Conservation (phyloP, 2,329 filamentous ascomycete species). For the Colletotrichum sp. region DNA sequence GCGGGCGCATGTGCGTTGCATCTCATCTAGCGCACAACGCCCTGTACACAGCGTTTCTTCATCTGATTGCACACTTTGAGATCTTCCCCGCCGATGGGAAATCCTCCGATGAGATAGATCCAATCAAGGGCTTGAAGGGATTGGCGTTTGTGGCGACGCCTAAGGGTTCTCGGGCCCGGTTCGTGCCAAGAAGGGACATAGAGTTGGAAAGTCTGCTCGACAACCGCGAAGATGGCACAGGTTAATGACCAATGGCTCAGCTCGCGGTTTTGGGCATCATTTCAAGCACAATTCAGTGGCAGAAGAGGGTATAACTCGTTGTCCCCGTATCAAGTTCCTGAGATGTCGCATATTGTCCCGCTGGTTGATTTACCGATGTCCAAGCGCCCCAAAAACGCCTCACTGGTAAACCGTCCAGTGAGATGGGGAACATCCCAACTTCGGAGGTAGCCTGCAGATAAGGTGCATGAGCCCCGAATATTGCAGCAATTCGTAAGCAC, state of each 20-base stretch:
- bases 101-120: slow-evolving; percentile 4
- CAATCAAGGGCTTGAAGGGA: slow-evolving; percentile 35
- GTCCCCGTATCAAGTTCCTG: neutral
- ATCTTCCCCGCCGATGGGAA: slow-evolving; percentile 34
- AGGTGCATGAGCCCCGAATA: neutral
- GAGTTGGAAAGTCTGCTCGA: neutral
- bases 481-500: neutral
- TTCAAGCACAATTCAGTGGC: neutral
- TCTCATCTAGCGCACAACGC: slow-evolving; percentile 59
- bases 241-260: neutral
- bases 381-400: neutral
- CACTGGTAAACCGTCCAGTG: neutral
- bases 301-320: neutral
- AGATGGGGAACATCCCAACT: neutral
- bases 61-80: slow-evolving; percentile 53
- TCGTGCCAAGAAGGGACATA: slow-evolving; percentile 16
- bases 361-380: neutral
- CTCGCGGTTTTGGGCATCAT: neutral
- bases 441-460: neutral
- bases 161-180: slow-evolving; percentile 11
- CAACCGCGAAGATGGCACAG: neutral
- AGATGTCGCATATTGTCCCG: neutral
- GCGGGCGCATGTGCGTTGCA: slow-evolving; percentile 59
- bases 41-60: slow-evolving; percentile 55
- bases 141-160: slow-evolving; percentile 17